phyloP scores from a whole-genome alignment of 1,139 yeast genomes.

The Suhomyces yuchorum region DNA sequence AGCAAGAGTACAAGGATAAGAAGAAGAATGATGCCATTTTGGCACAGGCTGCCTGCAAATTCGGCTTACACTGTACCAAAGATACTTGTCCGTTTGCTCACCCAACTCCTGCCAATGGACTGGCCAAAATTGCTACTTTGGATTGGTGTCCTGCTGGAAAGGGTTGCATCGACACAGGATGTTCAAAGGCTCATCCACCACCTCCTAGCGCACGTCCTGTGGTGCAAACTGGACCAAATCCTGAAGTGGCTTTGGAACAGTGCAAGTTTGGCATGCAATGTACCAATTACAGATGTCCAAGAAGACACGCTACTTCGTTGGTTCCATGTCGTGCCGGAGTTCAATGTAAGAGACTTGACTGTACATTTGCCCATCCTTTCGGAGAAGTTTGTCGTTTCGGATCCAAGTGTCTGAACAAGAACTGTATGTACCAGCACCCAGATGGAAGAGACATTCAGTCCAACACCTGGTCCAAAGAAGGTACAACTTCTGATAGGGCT shows the following conservation, averaged over 20 bases:
- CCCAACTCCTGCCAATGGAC: constrained; percentile 82
- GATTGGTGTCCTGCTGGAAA: constrained; percentile 81
- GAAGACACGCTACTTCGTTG: constrained; percentile 76
- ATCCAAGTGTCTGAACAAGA: constrained; percentile 64
- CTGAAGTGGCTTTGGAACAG: constrained; percentile 66
- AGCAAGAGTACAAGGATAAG: constrained; percentile 50
- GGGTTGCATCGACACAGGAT: constrained; percentile 58
- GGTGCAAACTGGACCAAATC: constrained; percentile 24
- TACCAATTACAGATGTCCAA: constrained; percentile 75
- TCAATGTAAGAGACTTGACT: constrained; percentile 74
- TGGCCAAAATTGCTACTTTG: constrained; percentile 64
- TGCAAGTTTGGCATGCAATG: constrained; percentile 79
- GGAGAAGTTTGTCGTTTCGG: constrained; percentile 82
- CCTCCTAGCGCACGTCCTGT: constrained; percentile 47
- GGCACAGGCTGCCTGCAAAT: constrained; percentile 62
- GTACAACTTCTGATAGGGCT: constrained; percentile 50
- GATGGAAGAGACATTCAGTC: constrained; percentile 57
- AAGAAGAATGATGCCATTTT: constrained; percentile 28
- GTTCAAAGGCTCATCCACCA: constrained; percentile 82
- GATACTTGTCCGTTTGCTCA: constrained; percentile 86
- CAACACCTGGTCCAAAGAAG: constrained; percentile 48
- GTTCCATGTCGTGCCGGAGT: constrained; percentile 82
- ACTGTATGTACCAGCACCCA: constrained; percentile 79
- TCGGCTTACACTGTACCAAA: constrained; percentile 71
- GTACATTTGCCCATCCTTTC: constrained; percentile 80